Conservation (phyloP, 352 stramenopile genomes). For the Globisporangium spiculum region DNA sequence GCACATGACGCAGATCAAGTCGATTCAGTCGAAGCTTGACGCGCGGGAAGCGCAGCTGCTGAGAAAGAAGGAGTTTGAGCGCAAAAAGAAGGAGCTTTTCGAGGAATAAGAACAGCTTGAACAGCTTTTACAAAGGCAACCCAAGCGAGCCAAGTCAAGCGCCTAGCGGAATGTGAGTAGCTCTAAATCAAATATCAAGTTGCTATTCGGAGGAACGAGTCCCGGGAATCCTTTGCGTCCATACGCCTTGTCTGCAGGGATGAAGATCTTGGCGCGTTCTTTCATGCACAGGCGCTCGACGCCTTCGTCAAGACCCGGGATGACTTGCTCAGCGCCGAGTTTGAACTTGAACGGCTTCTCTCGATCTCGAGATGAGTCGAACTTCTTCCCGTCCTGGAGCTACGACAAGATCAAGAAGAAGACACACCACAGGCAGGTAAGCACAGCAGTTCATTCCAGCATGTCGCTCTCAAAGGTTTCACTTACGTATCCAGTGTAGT, state of each 20-base stretch:
- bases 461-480: background rate
- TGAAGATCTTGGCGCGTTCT: constrained; percentile 83
- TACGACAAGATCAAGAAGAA: constrained; percentile 13
- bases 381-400: constrained; percentile 74
- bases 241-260: constrained; percentile 86
- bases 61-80: constrained; percentile 57
- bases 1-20: constrained; percentile 48
- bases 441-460: background rate
- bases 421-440: background rate
- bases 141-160: background rate
- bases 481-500: constrained; percentile 87
- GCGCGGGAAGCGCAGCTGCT: constrained; percentile 34
- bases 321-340: constrained; percentile 86
- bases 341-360: constrained; percentile 91
- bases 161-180: constrained; percentile 77
- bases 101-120: constrained; percentile 1
- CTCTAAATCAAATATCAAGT: constrained; percentile 92
- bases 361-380: constrained; percentile 69
- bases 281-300: constrained; percentile 83
- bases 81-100: constrained; percentile 65
- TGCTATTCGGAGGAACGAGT: constrained; percentile 90
- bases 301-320: constrained; percentile 83
- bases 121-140: background rate
- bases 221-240: constrained; percentile 80
- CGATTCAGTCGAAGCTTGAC: constrained; percentile 54